A percentile compares a stretch with the other conserved stretches of the same genome.
phyloP scores from a whole-genome alignment of 257 asterid species.

The Nemophila menziesii region DNA sequence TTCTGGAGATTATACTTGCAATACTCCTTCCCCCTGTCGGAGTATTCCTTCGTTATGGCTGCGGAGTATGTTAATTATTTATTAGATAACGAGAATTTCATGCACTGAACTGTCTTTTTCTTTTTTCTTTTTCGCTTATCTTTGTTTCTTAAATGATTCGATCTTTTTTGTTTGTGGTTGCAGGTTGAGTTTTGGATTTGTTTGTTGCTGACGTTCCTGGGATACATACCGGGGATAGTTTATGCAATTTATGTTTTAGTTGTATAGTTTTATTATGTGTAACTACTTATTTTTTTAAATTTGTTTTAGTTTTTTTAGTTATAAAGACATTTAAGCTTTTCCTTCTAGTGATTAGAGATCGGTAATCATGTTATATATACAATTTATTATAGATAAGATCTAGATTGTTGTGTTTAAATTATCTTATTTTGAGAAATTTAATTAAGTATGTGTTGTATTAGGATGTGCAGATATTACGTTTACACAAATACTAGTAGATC shows the following conservation, averaged over 20 bases:
- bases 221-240: conserved; percentile 76
- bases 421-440: too few relatives aligned
- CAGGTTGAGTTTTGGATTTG: conserved; percentile 88
- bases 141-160: not conserved
- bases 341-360: too few relatives aligned
- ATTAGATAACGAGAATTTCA: too few relatives aligned
- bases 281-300: not conserved
- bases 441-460: too few relatives aligned
- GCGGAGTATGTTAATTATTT: too few relatives aligned
- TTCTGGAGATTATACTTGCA: conserved; percentile 69
- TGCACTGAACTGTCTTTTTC: not conserved
- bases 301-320: too few relatives aligned
- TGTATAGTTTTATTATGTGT: conserved; percentile 17
- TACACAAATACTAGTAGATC: too few relatives aligned
- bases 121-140: not conserved
- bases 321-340: not conserved
- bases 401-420: too few relatives aligned
- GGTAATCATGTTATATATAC: too few relatives aligned
- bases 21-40: conserved; percentile 86
- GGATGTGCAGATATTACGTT: too few relatives aligned
- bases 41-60: conserved; percentile 86
- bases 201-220: conserved; percentile 70
- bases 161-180: conserved; percentile 2
- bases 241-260: conserved; percentile 74
- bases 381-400: too few relatives aligned